Evolutionary conservation across 371 early-diverging fungal genomes (phyloP), one percentile per base, ranked within the genome.

Genomic region (Coemansia sp.): DNA sequence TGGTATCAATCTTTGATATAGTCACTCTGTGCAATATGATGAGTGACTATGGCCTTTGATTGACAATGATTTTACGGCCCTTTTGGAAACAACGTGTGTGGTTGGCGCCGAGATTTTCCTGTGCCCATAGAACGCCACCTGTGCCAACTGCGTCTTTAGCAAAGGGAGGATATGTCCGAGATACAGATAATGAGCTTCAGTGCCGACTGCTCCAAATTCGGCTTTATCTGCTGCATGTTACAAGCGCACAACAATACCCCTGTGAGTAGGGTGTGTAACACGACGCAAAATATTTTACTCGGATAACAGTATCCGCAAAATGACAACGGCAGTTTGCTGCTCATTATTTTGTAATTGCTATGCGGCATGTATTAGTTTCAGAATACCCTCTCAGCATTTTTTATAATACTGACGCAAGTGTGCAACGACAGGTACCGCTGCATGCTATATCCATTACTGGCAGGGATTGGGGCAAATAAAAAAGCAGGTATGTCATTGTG

Each of bases 361-460:
- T 4, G 42, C 16, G 16, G 42, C 16, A 42, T 16, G 42, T 16
- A 42, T 16, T 16, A 16, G 42, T 42, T 42, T 42, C 42, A 42
- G 42, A 42, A 16, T 16, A 42, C 16, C 16, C 42, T 12, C 16
- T 16, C 42, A 42, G 42, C 5, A 42, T 42, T 42, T 9, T 42
- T 42, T 14, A 42, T 42, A 42, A 16, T 8, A 33, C 33, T 42
- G 42, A 12, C 42, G 42, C 11, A n/a, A 9, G 9, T 54, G 2
- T 14, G 2, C 14, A 11, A 23, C 14, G 21, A n/a, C 54, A 14
- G 14, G 14, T 14, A 26, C 14, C 28, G 30, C 11, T 25, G 53
- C 26, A 54, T 26, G 28, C 26, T 21, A 26, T 54, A 54, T 12
- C 54, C 54, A 54, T 54, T 54, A 54, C 54, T 54, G n/a, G 28